Evolutionary conservation across 2,329 filamentous ascomycete species (phyloP).

Genomic region (Penicillium aurantiogriseum): DNA sequence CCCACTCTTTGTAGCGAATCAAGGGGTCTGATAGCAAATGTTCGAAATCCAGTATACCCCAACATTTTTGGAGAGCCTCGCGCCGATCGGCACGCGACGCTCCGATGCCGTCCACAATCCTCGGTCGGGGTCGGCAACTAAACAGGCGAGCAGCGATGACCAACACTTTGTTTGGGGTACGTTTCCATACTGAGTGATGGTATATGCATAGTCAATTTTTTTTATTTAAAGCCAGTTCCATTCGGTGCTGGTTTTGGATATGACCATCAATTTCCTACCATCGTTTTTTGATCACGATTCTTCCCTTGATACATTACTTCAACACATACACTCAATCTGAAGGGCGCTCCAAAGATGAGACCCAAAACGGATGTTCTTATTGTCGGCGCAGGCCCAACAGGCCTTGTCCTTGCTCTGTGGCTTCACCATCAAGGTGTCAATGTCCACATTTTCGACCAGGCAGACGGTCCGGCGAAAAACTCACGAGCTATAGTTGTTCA

Average conservation of each 20-base stretch:
- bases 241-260: not conserved
- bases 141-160: not conserved
- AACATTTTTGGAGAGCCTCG: not conserved
- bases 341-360: not conserved
- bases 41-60: not conserved
- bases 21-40: not conserved
- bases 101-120: slow-evolving; percentile 3
- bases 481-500: slow-evolving; percentile 49
- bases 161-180: not conserved
- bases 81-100: slow-evolving; percentile 8
- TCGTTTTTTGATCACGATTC: not conserved
- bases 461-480: slow-evolving; percentile 36
- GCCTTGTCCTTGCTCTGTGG: slow-evolving; percentile 33
- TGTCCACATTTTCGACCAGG: slow-evolving; percentile 48
- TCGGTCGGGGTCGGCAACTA: slow-evolving; percentile 21
- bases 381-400: slow-evolving; percentile 31
- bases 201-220: not conserved
- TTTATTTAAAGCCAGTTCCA: not conserved
- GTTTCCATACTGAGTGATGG: not conserved
- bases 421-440: slow-evolving; percentile 28
- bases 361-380: slow-evolving; percentile 27
- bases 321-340: not conserved
- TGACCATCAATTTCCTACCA: not conserved
- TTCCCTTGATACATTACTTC: not conserved
- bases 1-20: not conserved